Evolutionary conservation across 495 filamentous ascomycete species (phyloP), one percentile per base, ranked within the genome.

Genomic region (Aspergillus incahuasiensis): DNA sequence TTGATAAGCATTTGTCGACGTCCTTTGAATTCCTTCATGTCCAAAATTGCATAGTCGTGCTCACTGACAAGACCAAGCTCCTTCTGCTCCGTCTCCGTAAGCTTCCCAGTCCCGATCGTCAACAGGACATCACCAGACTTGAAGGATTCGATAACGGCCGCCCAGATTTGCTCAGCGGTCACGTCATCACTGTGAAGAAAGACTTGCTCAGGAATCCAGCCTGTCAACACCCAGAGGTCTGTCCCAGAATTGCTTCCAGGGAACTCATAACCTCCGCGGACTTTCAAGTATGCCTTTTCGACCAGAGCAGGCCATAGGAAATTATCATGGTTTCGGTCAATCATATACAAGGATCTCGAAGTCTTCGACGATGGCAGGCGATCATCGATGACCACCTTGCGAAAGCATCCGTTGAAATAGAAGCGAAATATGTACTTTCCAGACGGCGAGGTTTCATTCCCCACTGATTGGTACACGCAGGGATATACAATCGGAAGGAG

Each of bases 161-260:
- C 77, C 94, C 94, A 98, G 2, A 92, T 77, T 32, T 84, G 78
- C 30, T 84, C 77, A 3, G 82, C 78, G n/a, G 86, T 85, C 4
- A 90, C 63, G 46, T 96, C 90, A 55, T 92, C 87, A 41, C 80
- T 83, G 54, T 95, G 91, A 4, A 97, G 74, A 62, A 95, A 96
- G 3, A 97, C 71, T 63, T 99, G 94, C 68, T 99, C 92, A 0
- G 94, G 94, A 53, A 99, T 90, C 94, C 94, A 99, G 25, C 92
- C 92, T 1, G 88, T 95, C 46, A 99, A 68, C 12, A 92, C 85
- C 75, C 89, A 89, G 2, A 99, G 71, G 66, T 99, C 94, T 6
- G 92, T 96, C 2, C 89, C 91, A 3, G 92, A 97, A 66, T 99
- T 97, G 62, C 92, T 97, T n/a, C 94, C 94, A 2, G 94, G 94